A percentile compares a stretch with the other conserved stretches of the same genome.
These are phyloP conservation scores for Colletotrichum cuscutae DNA, from an alignment of 2,329 filamentous ascomycete genomes.

Conservation along the genomic window DNA sequence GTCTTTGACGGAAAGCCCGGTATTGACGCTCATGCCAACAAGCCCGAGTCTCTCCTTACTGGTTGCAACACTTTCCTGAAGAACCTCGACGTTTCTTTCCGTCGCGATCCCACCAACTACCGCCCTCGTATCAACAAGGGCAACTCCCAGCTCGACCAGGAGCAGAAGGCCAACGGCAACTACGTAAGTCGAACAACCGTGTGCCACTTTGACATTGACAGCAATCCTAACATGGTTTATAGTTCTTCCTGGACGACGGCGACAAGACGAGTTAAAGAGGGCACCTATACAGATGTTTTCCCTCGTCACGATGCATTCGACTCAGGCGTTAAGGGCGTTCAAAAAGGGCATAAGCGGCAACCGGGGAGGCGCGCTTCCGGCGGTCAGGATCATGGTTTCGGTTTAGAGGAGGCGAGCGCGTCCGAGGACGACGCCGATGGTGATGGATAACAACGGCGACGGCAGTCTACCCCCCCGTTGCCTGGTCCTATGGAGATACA, in stretches of 20 bases:
- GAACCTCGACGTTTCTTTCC: conserved; percentile 98
- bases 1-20: conserved; percentile 97
- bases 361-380: conserved; percentile 41
- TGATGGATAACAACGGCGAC: conserved; percentile 66
- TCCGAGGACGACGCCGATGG: conserved; percentile 71
- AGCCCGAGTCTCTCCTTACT: conserved; percentile 89
- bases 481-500: conserved; percentile 64
- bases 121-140: conserved; percentile 98
- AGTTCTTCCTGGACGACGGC: conserved; percentile 94
- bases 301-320: conserved; percentile 50
- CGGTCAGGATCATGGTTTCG: conserved; percentile 44
- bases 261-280: conserved; percentile 70
- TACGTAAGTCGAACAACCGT: conserved; percentile 71
- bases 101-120: conserved; percentile 95
- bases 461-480: conserved; percentile 75
- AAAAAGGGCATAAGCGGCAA: conserved; percentile 52
- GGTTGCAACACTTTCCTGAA: conserved; percentile 97
- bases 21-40: conserved; percentile 86
- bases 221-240: conserved; percentile 36
- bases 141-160: conserved; percentile 95
- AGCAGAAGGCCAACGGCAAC: conserved; percentile 94
- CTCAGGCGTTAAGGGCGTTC: conserved; percentile 63
- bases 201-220: conserved; percentile 15
- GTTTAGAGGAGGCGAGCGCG: conserved; percentile 58
- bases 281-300: conserved; percentile 46